phyloP scores from a whole-genome alignment of 352 stramenopile genomes.

The Peronospora farinosa region DNA sequence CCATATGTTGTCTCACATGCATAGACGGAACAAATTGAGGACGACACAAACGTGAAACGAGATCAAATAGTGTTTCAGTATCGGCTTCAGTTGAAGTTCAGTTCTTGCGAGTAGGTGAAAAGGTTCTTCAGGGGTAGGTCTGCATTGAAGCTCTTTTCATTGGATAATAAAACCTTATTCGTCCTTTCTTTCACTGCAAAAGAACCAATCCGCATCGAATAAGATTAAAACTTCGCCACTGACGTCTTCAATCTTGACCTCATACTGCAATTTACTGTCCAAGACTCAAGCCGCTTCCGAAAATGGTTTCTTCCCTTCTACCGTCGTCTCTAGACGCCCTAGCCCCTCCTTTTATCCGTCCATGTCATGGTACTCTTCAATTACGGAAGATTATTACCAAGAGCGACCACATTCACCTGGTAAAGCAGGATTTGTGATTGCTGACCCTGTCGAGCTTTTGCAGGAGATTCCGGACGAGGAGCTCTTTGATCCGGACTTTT shows the following conservation, averaged over 20 bases:
- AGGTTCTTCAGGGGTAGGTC: slow-evolving; percentile 13
- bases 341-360: slow-evolving; percentile 56
- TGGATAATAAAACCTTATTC: neutral
- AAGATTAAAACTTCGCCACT: neutral
- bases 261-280: slow-evolving; percentile 23
- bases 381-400: slow-evolving; percentile 64
- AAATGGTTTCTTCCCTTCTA: slow-evolving; percentile 36
- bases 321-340: slow-evolving; percentile 45
- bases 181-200: neutral
- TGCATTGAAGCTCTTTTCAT: neutral
- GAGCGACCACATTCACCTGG: slow-evolving; percentile 53
- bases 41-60: too few relatives aligned
- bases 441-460: slow-evolving; percentile 39
- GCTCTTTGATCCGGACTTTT: slow-evolving; percentile 62
- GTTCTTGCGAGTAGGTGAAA: slow-evolving; percentile 13
- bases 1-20: too few relatives aligned
- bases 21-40: too few relatives aligned
- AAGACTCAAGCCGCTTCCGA: too few relatives aligned
- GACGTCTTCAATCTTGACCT: slow-evolving; percentile 1
- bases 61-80: too few relatives aligned
- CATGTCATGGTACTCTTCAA: slow-evolving; percentile 44
- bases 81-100: slow-evolving; percentile 23
- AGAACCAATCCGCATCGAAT: neutral
- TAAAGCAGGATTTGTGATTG: slow-evolving; percentile 59
- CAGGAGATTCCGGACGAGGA: slow-evolving; percentile 70